phyloP scores from a whole-genome alignment of 345 rosid species.

The Pseudoturritis turrita region DNA sequence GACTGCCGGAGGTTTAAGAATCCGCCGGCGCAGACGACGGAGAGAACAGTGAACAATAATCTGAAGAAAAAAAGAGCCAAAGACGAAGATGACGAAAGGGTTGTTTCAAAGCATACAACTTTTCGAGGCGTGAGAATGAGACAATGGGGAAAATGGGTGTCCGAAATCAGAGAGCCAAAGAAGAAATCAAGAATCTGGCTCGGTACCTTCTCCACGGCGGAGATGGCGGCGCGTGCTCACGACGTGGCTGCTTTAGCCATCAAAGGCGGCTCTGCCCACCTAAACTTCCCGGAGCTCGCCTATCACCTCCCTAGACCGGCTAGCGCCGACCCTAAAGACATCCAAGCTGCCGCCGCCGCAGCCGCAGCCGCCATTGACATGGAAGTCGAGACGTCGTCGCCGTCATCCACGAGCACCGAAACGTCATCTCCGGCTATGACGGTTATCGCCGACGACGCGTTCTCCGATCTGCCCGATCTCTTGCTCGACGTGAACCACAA shows the following conservation, averaged over 20 bases:
- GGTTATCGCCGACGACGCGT: constrained; percentile 45
- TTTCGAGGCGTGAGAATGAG: constrained; percentile 91
- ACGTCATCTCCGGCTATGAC: constrained; percentile 22
- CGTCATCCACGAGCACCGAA: constrained; percentile 19
- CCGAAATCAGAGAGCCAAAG: constrained; percentile 91
- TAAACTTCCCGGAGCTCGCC: constrained; percentile 88
- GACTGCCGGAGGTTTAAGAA: constrained; percentile 3
- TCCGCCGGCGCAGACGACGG: constrained; percentile 1
- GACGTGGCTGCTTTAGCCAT: constrained; percentile 90
- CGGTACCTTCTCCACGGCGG: constrained; percentile 81
- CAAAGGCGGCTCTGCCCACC: constrained; percentile 77
- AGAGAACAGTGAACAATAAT: background rate
- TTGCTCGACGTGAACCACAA: constrained; percentile 34
- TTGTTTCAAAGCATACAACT: constrained; percentile 48
- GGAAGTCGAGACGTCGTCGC: constrained; percentile 14
- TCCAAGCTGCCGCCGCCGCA: constrained; percentile 94
- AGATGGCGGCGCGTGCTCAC: constrained; percentile 99
- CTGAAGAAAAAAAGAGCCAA: constrained; percentile 18
- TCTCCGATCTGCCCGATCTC: constrained; percentile 69
- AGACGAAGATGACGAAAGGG: constrained; percentile 19
- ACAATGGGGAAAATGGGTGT: constrained; percentile 98
- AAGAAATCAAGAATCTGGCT: constrained; percentile 97
- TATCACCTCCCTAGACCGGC: constrained; percentile 70
- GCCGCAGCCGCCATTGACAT: constrained; percentile 1
- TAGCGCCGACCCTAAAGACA: constrained; percentile 69